Evolutionary conservation across 1,284 basidiomycete species (phyloP), one percentile per base, ranked within the genome.

Genomic region (Mycosarcoma mackinlayi): DNA sequence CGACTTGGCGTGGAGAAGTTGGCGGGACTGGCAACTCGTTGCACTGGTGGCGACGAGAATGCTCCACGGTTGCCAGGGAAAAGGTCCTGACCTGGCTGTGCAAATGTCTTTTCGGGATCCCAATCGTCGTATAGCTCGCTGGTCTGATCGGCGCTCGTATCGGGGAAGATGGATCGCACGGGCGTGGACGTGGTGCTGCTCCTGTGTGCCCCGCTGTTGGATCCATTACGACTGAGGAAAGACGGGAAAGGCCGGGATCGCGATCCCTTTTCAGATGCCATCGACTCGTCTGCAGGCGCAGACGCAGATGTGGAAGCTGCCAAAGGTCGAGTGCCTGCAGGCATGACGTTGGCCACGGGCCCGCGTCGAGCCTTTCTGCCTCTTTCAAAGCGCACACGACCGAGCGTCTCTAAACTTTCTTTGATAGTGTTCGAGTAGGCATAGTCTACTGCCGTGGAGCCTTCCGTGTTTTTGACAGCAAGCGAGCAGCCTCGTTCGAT

Each of bases 381-480:
- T 13, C 49, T 54, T 33, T 77, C 75, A 28, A 56, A 73, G 23
- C 70, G 56, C 2, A 50, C 41, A 1, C 75, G 53, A 13, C 72
- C 76, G 37, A 76, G 51, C 3, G 69, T 64, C 48, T 78, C 76
- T 3, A 78, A 61, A 14, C 72, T 65, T 5, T 63, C 61, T 47
- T 76, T 74, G 54, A 74, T 57, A 27, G 33, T 48, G 48, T 66
- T 48, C 25, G 70, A 69, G 83, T 92, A 97, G 11, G 93, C 92
- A 82, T 93, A 95, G 83, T 98, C 94, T 0, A 89, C 89, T 3
- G 94, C 89, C 1, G 91, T 92, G 78, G 93, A 97, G 0, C 92
- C 93, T 63, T 93, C 89, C 57, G 92, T 92, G 82, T 98, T 98
- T 67, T 90, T 88, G 28, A 89, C 88, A 19, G 88, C 86, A 77